phyloP scores from a whole-genome alignment of 1,139 yeast genomes.

The Debaryomyces sp. region DNA sequence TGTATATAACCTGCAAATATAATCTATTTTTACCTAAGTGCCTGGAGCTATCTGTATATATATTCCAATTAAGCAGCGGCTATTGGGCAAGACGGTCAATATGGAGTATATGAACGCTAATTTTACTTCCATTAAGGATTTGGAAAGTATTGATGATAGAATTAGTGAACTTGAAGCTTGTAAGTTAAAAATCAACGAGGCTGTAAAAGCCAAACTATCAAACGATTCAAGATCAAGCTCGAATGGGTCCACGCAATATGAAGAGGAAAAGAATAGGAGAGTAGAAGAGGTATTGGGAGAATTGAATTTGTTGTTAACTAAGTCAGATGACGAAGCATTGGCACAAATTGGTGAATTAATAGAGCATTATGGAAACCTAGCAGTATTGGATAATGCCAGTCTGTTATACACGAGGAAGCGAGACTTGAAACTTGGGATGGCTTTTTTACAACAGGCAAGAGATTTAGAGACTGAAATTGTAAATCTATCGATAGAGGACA shows the following conservation, averaged over 20 bases:
- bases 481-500: slow-evolving; percentile 1
- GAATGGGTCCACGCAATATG: slow-evolving; percentile 5
- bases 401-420: background rate
- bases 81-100: background rate
- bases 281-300: background rate
- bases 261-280: slow-evolving; percentile 15
- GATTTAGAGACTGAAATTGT: slow-evolving; percentile 3
- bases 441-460: slow-evolving; percentile 4
- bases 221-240: slow-evolving; percentile 2
- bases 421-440: background rate
- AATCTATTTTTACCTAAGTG: background rate
- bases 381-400: slow-evolving; percentile 11
- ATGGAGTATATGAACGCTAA: slow-evolving; percentile 33
- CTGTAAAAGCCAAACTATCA: background rate
- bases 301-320: background rate
- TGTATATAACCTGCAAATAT: background rate
- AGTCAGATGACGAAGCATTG: slow-evolving; percentile 10
- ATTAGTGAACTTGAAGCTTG: slow-evolving; percentile 22
- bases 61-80: background rate
- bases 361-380: slow-evolving; percentile 16
- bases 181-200: slow-evolving; percentile 16
- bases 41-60: background rate
- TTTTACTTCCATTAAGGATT: slow-evolving; percentile 31
- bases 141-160: slow-evolving; percentile 23
- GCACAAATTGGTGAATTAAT: slow-evolving; percentile 19